A percentile compares a stretch with the other conserved stretches of the same genome.
Conservation (phyloP, 2,329 filamentous ascomycete species). For the Claviceps maximensis region DNA sequence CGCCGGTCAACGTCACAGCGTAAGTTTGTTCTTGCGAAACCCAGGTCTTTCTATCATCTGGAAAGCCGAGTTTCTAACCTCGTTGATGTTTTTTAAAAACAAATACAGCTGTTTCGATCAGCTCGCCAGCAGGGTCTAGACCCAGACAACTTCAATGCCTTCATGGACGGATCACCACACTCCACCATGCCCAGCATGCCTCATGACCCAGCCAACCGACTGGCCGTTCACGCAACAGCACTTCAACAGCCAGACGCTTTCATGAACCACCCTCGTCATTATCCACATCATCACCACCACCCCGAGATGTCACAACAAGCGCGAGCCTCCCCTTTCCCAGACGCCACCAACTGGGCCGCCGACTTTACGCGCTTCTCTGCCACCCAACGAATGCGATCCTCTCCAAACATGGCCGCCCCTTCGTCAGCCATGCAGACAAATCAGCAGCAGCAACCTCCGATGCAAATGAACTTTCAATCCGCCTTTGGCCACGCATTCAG, state of each 20-base stretch:
- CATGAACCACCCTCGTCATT: neutral
- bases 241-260: conserved; percentile 8
- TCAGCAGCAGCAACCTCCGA: conserved; percentile 13
- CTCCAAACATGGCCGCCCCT: conserved; percentile 6
- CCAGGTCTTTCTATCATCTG: neutral
- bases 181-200: conserved; percentile 15
- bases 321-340: conserved; percentile 12
- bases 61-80: neutral
- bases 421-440: conserved; percentile 13
- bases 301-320: conserved; percentile 13
- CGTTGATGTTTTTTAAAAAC: neutral
- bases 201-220: conserved; percentile 21
- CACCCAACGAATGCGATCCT: conserved; percentile 13
- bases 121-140: conserved; percentile 14
- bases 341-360: conserved; percentile 22
- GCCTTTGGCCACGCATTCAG: conserved; percentile 17
- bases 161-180: conserved; percentile 19
- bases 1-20: conserved; percentile 16
- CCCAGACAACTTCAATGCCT: conserved; percentile 22
- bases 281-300: neutral
- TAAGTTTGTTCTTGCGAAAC: conserved; percentile 13
- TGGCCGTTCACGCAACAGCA: conserved; percentile 22
- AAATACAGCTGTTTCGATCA: conserved; percentile 22
- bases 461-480: conserved; percentile 15
- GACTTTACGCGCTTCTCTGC: conserved; percentile 22